Percentiles rank a stretch among this genome's conserved stretches.
Conservation (phyloP, 129 eudicot genomes). For the Centella asiatica region DNA sequence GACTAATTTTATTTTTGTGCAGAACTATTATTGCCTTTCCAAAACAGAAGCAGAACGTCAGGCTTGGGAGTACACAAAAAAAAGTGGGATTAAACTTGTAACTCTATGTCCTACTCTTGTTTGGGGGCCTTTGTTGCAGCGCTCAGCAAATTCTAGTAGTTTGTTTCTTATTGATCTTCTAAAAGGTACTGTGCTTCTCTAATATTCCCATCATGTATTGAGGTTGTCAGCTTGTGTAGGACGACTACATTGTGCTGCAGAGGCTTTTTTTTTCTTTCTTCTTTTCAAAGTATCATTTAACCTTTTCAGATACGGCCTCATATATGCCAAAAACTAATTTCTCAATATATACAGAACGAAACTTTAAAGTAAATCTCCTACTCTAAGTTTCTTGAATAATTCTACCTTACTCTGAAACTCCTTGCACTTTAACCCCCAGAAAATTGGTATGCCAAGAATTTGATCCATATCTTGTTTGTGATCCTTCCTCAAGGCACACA, state of each 20-base stretch:
- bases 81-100: conserved; percentile 45
- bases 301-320: no score
- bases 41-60: conserved; percentile 70
- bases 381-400: no score
- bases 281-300: no score
- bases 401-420: background rate
- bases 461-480: background rate
- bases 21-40: conserved; percentile 74
- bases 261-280: background rate
- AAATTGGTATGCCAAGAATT: background rate
- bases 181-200: conserved; percentile 37
- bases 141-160: conserved; percentile 54
- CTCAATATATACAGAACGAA: background rate
- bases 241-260: background rate
- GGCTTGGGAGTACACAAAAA: conserved; percentile 62
- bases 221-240: background rate
- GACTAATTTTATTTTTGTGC: conserved; percentile 11
- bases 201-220: background rate
- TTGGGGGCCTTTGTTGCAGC: conserved; percentile 66
- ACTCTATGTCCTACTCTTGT: conserved; percentile 53
- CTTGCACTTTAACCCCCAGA: background rate
- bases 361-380: no score
- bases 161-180: conserved; percentile 48
- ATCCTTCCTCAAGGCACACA: background rate
- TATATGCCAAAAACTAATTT: background rate